Evolutionary conservation across 2,329 filamentous ascomycete species (phyloP), one percentile per base, ranked within the genome.

Genomic region (Trichophyton rubrum): DNA sequence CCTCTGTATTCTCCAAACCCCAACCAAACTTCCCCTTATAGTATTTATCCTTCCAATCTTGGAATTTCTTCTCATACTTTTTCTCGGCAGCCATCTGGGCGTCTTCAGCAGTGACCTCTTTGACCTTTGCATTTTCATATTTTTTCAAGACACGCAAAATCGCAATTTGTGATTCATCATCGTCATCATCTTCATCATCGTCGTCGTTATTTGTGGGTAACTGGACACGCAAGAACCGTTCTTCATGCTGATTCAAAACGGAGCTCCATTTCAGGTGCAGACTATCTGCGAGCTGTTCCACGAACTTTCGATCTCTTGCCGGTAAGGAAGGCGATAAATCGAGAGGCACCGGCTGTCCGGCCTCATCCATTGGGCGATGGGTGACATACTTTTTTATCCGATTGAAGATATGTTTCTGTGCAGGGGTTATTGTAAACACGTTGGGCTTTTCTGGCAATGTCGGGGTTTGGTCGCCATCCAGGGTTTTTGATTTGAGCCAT

Each of bases 11-110:
- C 56, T 90, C 86, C 9, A 88, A 79, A 15, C 86, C 84, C 90
- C 92, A 99, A 59, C 87, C 87, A 66, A 96, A 96, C 72, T 97
- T 99, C 61, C 85, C 83, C 64, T 83, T 79, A 74, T 99, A 99
- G 75, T 99, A 96, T 63, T 88, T 86, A 72, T 95, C 86, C 77
- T 96, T 99, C 93, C 93, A 99, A 61, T 85, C 83, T 63, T 85
- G 79, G 70, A 97, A 97, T 70, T 95, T 96, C 66, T 88, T 79
- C 67, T 96, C 85, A 72, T 99, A 99, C 67, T 93, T 86, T 71
- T 86, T 82, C 67, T 95, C 84, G 73, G 92, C 88, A 17, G 86
- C 83, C 57, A 83, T 81, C 71, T 93, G 86, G 15, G 87, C 87
- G 68, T 96, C 88, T 65, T 90, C 88, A 1, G 86, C 77, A 1